Evolutionary conservation across 305 asterid species (phyloP).

Genomic region (Fraxinus baroniana): DNA sequence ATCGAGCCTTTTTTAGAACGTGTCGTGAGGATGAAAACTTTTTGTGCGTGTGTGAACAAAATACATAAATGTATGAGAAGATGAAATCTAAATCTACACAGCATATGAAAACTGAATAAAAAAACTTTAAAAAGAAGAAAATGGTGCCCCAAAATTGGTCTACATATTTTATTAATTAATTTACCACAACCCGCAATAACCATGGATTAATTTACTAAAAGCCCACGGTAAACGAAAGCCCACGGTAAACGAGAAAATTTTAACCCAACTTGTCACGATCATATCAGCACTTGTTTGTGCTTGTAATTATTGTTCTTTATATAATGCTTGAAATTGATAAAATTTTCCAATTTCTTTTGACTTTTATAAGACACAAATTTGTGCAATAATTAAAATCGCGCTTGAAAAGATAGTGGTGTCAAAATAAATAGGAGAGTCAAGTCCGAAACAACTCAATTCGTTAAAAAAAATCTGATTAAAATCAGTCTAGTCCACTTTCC

Average conservation of each 20-base stretch:
- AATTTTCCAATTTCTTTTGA: no score
- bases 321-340: background rate
- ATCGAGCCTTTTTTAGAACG: background rate
- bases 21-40: background rate
- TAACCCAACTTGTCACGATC: background rate
- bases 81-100: no score
- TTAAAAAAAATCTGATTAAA: no score
- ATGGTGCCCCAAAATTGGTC: background rate
- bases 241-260: no score
- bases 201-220: background rate
- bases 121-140: background rate
- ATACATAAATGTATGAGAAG: no score
- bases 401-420: no score
- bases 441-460: no score
- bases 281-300: background rate
- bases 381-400: no score
- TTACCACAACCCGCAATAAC: background rate
- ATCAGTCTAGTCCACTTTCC: no score
- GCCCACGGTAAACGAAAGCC: background rate
- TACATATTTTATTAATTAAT: background rate
- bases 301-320: background rate
- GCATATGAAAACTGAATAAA: background rate
- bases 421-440: no score
- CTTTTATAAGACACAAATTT: no score
- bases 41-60: background rate